Conservation (phyloP, 805 yeast genomes). For the Tetrapisispora arboricola region DNA sequence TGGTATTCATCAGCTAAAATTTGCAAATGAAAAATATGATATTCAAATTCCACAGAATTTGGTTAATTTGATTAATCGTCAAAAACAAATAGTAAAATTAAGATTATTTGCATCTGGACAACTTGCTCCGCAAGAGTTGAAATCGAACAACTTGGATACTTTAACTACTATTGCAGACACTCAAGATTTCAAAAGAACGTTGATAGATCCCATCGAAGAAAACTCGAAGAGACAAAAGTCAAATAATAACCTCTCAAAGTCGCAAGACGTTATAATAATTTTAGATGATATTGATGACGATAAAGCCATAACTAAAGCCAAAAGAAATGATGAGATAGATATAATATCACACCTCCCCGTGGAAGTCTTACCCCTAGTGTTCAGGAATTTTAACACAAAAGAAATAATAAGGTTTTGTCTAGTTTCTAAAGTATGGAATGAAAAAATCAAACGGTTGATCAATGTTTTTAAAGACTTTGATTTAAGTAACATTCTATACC, state of each 20-base stretch:
- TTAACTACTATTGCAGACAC: background rate
- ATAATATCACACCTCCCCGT: constrained; percentile 16
- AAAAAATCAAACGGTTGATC: constrained; percentile 12
- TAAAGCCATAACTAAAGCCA: background rate
- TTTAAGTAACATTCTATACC: constrained; percentile 10
- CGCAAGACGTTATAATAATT: background rate
- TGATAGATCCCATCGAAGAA: constrained; percentile 19
- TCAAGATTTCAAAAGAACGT: constrained; percentile 4
- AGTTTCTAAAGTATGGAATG: constrained; percentile 19
- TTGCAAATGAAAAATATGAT: constrained; percentile 7
- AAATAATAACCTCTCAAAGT: too few species aligned
- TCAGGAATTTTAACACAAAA: constrained; percentile 11
- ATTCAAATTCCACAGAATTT: constrained; percentile 10
- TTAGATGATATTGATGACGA: background rate
- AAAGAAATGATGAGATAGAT: constrained; percentile 7
- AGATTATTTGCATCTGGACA: background rate
- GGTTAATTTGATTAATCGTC: constrained; percentile 8
- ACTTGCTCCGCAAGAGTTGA: background rate
- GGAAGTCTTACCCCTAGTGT: constrained; percentile 18
- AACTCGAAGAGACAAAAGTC: background rate
- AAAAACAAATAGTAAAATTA: constrained; percentile 9
- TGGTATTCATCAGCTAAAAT: constrained; percentile 12
- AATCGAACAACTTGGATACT: too few species aligned
- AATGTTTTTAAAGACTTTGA: constrained; percentile 13
- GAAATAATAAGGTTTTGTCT: constrained; percentile 13